Evolutionary conservation across 768 basidiomycete species (phyloP).

Genomic region (Phaeotremella fagi): DNA sequence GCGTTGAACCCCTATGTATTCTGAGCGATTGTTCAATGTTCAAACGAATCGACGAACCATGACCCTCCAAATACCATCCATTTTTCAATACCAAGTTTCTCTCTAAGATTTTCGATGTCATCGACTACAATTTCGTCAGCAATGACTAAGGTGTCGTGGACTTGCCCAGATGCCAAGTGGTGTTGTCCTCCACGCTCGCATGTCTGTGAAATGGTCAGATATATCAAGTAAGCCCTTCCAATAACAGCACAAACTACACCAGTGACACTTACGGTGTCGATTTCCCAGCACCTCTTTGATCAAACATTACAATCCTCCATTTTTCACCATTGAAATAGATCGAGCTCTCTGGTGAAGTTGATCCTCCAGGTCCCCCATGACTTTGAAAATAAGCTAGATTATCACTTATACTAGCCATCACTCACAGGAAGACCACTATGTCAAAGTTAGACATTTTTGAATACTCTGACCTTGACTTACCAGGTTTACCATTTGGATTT

Average conservation of each 20-base stretch:
- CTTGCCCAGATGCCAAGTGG: conserved; percentile 70
- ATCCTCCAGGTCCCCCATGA: conserved; percentile 56
- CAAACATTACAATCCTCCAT: conserved; percentile 74
- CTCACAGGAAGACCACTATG: conserved; percentile 8
- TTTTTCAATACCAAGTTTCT: conserved; percentile 70
- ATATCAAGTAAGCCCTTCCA: no score
- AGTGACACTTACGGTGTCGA: conserved; percentile 76
- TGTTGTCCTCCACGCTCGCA: conserved; percentile 76
- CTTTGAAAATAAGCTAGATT: background rate
- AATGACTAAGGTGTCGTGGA: background rate
- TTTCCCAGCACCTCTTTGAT: conserved; percentile 83
- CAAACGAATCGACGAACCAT: conserved; percentile 58
- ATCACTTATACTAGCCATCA: background rate
- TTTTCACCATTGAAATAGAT: conserved; percentile 75
- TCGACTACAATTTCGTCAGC: conserved; percentile 52
- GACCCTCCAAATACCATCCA: conserved; percentile 95
- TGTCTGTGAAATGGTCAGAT: conserved; percentile 57
- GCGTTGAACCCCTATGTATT: conserved; percentile 64
- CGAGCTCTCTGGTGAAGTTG: conserved; percentile 62
- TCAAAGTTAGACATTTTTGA: background rate
- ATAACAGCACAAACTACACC: no score
- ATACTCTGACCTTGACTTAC: no score
- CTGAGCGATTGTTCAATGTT: conserved; percentile 24
- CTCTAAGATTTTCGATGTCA: conserved; percentile 75
- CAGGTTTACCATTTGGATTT: conserved; percentile 67